Base-by-base conservation (phyloP, 2,329 filamentous ascomycete genomes). In the Apiospora arundinis region DNA sequence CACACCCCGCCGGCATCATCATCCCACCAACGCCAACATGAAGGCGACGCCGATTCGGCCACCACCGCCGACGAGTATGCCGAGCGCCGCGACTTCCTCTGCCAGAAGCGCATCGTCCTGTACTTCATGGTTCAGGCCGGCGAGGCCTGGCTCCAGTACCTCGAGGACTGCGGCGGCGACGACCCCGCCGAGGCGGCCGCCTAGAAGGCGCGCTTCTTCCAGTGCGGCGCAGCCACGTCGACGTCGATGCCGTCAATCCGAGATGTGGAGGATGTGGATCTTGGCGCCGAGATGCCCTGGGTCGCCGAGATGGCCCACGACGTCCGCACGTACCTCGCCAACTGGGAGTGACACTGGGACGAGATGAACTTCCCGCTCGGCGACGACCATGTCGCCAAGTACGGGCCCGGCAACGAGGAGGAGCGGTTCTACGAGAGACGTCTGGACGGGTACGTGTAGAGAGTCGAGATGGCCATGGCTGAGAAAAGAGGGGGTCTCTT, bases 261-360 rank as follows among this genome's bases (percentile, higher is more conserved):
- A 45, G 42, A 45, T 12, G 32, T 63, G 56, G 18, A 40, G 28
- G 52, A 37, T 37, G 56, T 63, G 56, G 56, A 63, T 6, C 56
- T 63, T 18, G 52, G 52, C 52, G 28, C 28, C 28, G 52, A 60
- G 56, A 40, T 63, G 56, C 32, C 56, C 28, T 63, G 56, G 56
- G 32, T 63, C 28, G 32, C 4, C 32, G n/a, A 21, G 28, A 63
- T n/a, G 56, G 32, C 7, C 18, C 3, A n/a, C 8, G 9, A 40
- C 2, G 56, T 14, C 32, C n/a, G 18, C 21, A 7, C 9, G 8
- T 40, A 40, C 32, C n/a, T 40, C 56, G 14, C 14, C 49, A 16
- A 25, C 14, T 16, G 49, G 25, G 7, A 7, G 49, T 23, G n/a
- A 6, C 32, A 32, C 32, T 25, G 11, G 48, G 25, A 8, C 46